phyloP scores from a whole-genome alignment of 441 rosid species.

The Erysimum pusillum region DNA sequence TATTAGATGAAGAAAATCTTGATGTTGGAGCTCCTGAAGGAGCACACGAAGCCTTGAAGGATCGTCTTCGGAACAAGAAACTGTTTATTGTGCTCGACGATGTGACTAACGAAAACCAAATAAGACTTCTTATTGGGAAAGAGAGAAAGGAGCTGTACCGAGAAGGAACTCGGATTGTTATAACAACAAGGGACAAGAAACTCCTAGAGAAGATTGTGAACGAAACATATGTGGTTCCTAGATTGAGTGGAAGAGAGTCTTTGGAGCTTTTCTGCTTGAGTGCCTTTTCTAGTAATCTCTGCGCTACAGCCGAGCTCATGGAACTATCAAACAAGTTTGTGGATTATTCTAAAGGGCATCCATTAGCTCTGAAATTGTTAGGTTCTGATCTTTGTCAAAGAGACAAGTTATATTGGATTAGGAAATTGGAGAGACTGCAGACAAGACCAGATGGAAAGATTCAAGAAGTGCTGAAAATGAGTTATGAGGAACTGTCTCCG shows the following conservation, averaged over 20 bases:
- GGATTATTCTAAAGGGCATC: slow-evolving; percentile 48
- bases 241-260: slow-evolving; percentile 40
- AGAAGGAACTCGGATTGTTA: slow-evolving; percentile 49
- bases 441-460: slow-evolving; percentile 34
- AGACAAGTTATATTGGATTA: slow-evolving; percentile 41
- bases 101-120: slow-evolving; percentile 28
- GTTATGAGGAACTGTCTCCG: slow-evolving; percentile 39
- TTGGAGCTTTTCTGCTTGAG: slow-evolving; percentile 45
- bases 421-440: slow-evolving; percentile 33
- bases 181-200: slow-evolving; percentile 50
- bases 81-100: slow-evolving; percentile 48
- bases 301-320: not conserved
- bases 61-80: slow-evolving; percentile 31
- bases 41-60: slow-evolving; percentile 6
- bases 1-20: slow-evolving; percentile 33
- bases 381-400: slow-evolving; percentile 30
- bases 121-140: slow-evolving; percentile 34
- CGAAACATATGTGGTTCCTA: slow-evolving; percentile 28
- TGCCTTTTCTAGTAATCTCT: slow-evolving; percentile 46
- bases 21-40: slow-evolving; percentile 33
- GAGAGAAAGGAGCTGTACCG: slow-evolving; percentile 35
- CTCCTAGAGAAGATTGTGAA: slow-evolving; percentile 23
- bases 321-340: slow-evolving; percentile 38
- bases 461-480: slow-evolving; percentile 34
- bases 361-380: slow-evolving; percentile 41